Percentiles rank a stretch among this genome's conserved stretches.
phyloP scores from a whole-genome alignment of 768 basidiomycete species.

The Naganishia onofrii region DNA sequence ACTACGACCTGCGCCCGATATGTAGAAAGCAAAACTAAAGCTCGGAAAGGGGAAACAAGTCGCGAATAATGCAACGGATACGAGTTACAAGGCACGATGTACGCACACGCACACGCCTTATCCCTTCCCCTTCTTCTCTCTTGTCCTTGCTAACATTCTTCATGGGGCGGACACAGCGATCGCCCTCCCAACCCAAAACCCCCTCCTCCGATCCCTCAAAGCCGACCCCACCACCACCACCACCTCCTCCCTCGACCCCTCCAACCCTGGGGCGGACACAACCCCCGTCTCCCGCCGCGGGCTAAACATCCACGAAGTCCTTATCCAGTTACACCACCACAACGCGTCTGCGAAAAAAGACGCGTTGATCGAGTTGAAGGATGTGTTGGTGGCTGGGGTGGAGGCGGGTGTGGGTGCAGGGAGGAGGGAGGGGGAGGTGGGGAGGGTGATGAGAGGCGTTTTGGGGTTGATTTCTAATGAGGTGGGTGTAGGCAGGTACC shows the following conservation, averaged over 20 bases:
- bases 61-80: conserved; percentile 83
- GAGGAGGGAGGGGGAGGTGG: conserved; percentile 40
- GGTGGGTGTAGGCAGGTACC: conserved; percentile 62
- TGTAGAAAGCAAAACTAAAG: conserved; percentile 90
- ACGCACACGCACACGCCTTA: conserved; percentile 45
- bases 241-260: background rate
- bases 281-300: conserved; percentile 71
- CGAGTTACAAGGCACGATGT: conserved; percentile 94
- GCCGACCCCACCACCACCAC: conserved; percentile 1
- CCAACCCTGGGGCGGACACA: no score
- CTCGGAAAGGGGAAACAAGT: conserved; percentile 88
- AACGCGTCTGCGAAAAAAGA: conserved; percentile 74
- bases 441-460: conserved; percentile 40
- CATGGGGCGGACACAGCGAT: conserved; percentile 69
- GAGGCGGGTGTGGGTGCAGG: conserved; percentile 31
- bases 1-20: no score
- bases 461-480: conserved; percentile 68
- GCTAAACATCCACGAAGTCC: conserved; percentile 71
- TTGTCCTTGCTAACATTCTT: background rate
- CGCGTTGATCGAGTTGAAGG: conserved; percentile 50
- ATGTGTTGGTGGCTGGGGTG: conserved; percentile 35
- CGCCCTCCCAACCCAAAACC: conserved; percentile 76
- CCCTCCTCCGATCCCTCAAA: conserved; percentile 41
- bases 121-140: background rate
- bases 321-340: conserved; percentile 78